These are phyloP conservation scores for Populus deltoides DNA, from an alignment of 345 rosid species.

Conservation along the genomic window DNA sequence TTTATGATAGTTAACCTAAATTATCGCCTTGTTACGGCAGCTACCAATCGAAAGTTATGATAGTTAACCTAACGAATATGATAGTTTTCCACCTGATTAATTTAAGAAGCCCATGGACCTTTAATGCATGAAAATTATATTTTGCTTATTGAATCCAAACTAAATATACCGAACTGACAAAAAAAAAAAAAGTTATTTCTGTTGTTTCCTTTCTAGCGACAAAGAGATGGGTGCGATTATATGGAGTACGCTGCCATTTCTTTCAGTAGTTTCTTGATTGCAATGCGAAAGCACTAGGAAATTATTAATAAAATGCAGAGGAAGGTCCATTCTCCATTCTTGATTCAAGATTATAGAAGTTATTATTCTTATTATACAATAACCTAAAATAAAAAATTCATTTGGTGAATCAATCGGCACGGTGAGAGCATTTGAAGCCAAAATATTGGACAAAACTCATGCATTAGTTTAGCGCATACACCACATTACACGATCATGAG, in stretches of 20 bases:
- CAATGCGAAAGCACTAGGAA: not conserved
- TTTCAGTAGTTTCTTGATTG: not conserved
- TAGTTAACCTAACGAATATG: too few species aligned
- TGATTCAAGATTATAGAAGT: not conserved
- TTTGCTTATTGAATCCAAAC: too few species aligned
- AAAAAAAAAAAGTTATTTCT: too few species aligned
- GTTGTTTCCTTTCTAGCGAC: not conserved
- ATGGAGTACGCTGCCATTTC: not conserved
- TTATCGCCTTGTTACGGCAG: too few species aligned
- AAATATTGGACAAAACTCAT: not conserved
- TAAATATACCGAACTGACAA: too few species aligned
- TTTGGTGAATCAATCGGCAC: slow-evolving; percentile 1
- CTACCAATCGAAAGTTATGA: too few species aligned
- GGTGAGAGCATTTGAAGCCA: not conserved
- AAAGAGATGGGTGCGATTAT: not conserved
- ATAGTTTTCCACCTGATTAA: too few species aligned
- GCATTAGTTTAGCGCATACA: not conserved
- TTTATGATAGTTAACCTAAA: too few species aligned
- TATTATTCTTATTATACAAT: too few species aligned
- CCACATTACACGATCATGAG: not conserved
- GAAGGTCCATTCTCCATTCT: not conserved
- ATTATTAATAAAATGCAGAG: not conserved
- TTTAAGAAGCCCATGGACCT: too few species aligned
- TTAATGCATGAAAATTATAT: too few species aligned
- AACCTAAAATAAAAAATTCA: not conserved